Conservation (phyloP, 805 yeast genomes). For the Metschnikowia chrysomelidarum region DNA sequence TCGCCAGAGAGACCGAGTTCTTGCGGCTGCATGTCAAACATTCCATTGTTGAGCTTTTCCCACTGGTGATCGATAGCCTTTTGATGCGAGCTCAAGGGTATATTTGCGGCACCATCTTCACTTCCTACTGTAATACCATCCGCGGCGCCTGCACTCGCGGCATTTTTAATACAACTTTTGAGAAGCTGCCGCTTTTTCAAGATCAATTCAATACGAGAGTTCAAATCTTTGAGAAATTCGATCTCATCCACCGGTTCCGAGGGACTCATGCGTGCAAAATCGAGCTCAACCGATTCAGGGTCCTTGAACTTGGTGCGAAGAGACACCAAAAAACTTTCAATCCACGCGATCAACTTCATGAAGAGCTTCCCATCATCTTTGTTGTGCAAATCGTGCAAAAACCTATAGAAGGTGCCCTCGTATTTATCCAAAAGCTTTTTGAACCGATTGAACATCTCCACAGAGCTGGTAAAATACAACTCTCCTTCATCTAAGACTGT, state of each 20-base stretch:
- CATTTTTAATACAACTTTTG: conserved; percentile 29
- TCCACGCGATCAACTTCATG: conserved; percentile 71
- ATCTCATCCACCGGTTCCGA: conserved; percentile 29
- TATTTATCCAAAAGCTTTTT: conserved; percentile 67
- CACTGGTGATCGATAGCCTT: conserved; percentile 37
- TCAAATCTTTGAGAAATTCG: conserved; percentile 38
- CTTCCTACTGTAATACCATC: not conserved
- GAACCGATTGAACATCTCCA: conserved; percentile 66
- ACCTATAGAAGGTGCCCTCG: conserved; percentile 67
- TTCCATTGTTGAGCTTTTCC: conserved; percentile 41
- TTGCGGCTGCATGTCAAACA: conserved; percentile 25
- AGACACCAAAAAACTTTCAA: conserved; percentile 60
- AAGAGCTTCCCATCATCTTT: conserved; percentile 74
- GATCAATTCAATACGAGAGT: conserved; percentile 36
- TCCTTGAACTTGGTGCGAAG: conserved; percentile 58
- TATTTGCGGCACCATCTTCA: conserved; percentile 15
- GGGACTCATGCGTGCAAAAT: conserved; percentile 30
- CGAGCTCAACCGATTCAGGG: conserved; percentile 40
- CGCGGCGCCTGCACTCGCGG: conserved; percentile 6
- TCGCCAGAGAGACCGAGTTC: conserved; percentile 39
- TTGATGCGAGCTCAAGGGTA: conserved; percentile 20
- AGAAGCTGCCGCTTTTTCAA: conserved; percentile 38
- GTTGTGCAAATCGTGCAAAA: conserved; percentile 78
- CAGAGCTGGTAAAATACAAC: conserved; percentile 44
- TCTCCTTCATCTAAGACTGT: conserved; percentile 55